These are phyloP conservation scores for Cystofilobasidium capitatum DNA, from an alignment of 768 basidiomycete species.

Conservation along the genomic window DNA sequence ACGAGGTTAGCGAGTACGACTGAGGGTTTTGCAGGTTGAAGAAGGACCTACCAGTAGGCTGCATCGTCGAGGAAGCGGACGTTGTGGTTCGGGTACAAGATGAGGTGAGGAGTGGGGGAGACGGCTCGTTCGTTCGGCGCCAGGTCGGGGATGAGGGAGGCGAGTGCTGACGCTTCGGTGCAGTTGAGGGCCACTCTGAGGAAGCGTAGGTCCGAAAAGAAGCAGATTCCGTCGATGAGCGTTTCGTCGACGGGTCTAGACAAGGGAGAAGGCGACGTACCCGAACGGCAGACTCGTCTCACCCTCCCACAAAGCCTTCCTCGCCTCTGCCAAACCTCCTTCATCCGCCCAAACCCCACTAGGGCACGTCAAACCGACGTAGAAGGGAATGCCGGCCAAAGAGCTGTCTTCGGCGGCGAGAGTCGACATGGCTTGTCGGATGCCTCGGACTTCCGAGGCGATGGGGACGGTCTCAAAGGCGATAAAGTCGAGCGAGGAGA, in stretches of 20 bases:
- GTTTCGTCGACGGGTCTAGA: background rate
- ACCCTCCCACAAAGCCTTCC: constrained; percentile 22
- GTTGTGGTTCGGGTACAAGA: constrained; percentile 27
- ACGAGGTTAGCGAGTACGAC: background rate
- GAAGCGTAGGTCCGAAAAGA: background rate
- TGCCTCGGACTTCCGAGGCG: constrained; percentile 54
- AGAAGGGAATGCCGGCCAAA: constrained; percentile 11
- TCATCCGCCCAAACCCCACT: constrained; percentile 24
- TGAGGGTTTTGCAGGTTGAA: background rate
- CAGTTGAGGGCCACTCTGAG: constrained; percentile 22
- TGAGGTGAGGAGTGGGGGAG: constrained; percentile 6
- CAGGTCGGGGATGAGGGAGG: constrained; percentile 6
- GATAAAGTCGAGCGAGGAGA: constrained; percentile 50
- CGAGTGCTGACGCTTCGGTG: constrained; percentile 13
- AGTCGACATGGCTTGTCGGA: constrained; percentile 51
- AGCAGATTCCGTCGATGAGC: background rate
- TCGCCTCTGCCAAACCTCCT: constrained; percentile 12
- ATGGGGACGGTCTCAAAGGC: constrained; percentile 74
- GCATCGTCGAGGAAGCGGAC: constrained; percentile 16
- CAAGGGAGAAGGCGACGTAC: background rate
- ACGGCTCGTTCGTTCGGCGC: background rate
- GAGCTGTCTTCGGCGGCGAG: constrained; percentile 32
- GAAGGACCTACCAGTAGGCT: constrained; percentile 23
- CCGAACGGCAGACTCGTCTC: constrained; percentile 15
- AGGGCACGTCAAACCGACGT: constrained; percentile 19